Evolutionary conservation across 2,329 filamentous ascomycete genomes (phyloP).

Genomic region (Aureobasidium sp.): DNA sequence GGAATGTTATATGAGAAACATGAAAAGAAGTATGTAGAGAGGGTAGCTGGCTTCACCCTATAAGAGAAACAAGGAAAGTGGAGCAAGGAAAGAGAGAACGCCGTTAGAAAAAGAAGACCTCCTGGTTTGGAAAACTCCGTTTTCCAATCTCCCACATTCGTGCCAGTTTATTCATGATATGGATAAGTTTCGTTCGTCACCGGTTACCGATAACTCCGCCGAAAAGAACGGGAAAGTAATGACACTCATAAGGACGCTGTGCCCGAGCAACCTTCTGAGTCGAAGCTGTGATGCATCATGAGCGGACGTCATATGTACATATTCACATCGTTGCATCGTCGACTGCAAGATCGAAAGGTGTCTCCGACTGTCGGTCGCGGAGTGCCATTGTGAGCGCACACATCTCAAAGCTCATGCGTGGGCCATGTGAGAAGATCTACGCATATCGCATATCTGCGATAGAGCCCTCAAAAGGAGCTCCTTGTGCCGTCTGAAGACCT

Average conservation of each 20-base stretch:
- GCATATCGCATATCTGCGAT: constrained; percentile 10
- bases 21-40: not conserved
- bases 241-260: not conserved
- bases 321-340: not conserved
- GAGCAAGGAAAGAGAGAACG: not conserved
- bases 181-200: constrained; percentile 1
- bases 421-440: not conserved
- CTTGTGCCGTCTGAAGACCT: constrained; percentile 5
- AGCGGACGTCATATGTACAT: not conserved
- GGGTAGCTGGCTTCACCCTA: not conserved
- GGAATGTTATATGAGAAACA: not conserved
- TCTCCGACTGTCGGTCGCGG: not conserved
- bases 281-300: not conserved
- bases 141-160: not conserved
- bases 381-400: not conserved
- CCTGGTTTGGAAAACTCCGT: not conserved
- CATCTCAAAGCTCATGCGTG: not conserved
- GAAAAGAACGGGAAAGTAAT: not conserved
- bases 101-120: not conserved
- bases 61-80: not conserved
- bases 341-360: not conserved
- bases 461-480: constrained; percentile 3
- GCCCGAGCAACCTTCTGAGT: not conserved
- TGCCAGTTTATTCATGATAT: constrained; percentile 1
- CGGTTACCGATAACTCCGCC: not conserved